Conservation (phyloP, 768 basidiomycete genomes). For the Clitopilus passeckerianus region DNA sequence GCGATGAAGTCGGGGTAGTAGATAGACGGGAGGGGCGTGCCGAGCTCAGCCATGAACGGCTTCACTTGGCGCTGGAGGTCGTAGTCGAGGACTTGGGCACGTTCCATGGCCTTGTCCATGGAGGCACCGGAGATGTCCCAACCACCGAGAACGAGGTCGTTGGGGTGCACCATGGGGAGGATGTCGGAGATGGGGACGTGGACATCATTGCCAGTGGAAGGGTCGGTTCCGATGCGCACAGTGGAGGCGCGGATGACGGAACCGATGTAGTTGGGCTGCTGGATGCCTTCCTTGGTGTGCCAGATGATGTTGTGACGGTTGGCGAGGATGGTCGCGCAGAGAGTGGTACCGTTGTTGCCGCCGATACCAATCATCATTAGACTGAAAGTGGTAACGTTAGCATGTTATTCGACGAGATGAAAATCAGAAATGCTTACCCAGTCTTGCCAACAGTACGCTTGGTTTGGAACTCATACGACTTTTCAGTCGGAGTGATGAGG, state of each 20-base stretch:
- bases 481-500: conserved; percentile 72
- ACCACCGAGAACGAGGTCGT: conserved; percentile 94
- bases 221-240: conserved; percentile 83
- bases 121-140: conserved; percentile 92
- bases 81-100: conserved; percentile 91
- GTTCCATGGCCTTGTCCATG: conserved; percentile 91
- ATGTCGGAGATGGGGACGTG: conserved; percentile 90
- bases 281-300: conserved; percentile 88
- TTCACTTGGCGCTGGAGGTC: conserved; percentile 95
- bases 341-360: conserved; percentile 95
- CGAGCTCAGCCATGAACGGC: conserved; percentile 76
- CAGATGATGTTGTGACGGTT: conserved; percentile 93
- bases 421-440: conserved; percentile 55
- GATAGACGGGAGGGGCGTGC: conserved; percentile 86
- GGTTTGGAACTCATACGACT: conserved; percentile 90
- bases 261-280: conserved; percentile 97
- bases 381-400: conserved; percentile 33
- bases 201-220: conserved; percentile 79
- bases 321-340: conserved; percentile 92
- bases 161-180: conserved; percentile 96
- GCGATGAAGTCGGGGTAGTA: conserved; percentile 99
- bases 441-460: conserved; percentile 81
- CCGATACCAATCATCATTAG: conserved; percentile 97
- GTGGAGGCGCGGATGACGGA: conserved; percentile 96
- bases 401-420: conserved; percentile 4